phyloP scores from a whole-genome alignment of 371 early-diverging fungal species.

The Mucor circinelloides region DNA sequence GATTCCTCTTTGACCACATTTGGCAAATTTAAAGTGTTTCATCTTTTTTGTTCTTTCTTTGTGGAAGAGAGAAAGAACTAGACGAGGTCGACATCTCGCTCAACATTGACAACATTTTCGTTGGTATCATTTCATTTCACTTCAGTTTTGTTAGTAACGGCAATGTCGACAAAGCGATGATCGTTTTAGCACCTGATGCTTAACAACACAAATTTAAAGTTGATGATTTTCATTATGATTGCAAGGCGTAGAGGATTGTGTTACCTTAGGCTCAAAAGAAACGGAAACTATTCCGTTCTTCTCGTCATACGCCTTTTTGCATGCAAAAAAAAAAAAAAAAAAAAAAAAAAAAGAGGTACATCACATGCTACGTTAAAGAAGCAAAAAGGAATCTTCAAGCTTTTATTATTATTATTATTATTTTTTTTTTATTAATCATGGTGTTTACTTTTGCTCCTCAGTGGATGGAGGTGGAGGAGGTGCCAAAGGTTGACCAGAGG shows the following conservation, averaged over 20 bases:
- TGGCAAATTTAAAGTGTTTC: slow-evolving; percentile 26
- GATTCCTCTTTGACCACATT: slow-evolving; percentile 19
- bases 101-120: not conserved
- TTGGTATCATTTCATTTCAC: not conserved
- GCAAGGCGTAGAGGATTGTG: slow-evolving; percentile 5
- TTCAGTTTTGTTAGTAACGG: not conserved
- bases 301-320: slow-evolving; percentile 1
- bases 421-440: not conserved
- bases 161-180: not conserved
- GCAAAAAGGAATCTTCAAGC: not conserved
- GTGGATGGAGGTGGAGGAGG: slow-evolving; percentile 17
- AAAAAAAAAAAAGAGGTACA: too few species aligned
- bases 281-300: slow-evolving; percentile 10
- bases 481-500: slow-evolving; percentile 35
- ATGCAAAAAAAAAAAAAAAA: too few species aligned
- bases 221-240: not conserved
- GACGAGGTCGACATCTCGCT: not conserved
- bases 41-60: not conserved
- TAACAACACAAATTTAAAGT: not conserved
- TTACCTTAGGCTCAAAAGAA: slow-evolving; percentile 3
- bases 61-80: not conserved
- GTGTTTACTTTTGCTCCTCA: slow-evolving; percentile 12
- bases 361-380: slow-evolving; percentile 1
- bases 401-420: too few species aligned
- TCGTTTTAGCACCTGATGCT: slow-evolving; percentile 1